Percentiles rank a stretch among this genome's conserved stretches.
These are phyloP conservation scores for Ceratocystis eucalypticola DNA, from an alignment of 2,329 filamentous ascomycete genomes.

Conservation along the genomic window DNA sequence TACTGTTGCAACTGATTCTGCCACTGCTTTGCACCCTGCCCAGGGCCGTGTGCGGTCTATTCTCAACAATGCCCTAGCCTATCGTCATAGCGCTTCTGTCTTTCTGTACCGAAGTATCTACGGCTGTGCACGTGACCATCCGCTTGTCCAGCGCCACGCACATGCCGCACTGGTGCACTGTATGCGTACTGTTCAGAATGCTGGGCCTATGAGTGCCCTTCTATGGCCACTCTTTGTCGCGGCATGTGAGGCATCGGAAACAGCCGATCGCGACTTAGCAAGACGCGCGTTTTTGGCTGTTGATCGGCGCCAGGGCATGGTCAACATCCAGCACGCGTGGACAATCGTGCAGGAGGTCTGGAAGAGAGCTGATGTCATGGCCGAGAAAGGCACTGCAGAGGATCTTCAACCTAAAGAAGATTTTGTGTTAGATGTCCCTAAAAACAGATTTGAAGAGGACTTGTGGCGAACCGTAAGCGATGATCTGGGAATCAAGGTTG, in stretches of 20 bases:
- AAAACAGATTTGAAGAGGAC: conserved; percentile 26
- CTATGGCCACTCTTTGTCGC: conserved; percentile 56
- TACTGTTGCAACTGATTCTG: neutral
- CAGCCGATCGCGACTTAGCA: conserved; percentile 39
- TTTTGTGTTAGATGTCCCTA: neutral
- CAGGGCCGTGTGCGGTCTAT: conserved; percentile 39
- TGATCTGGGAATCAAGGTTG: conserved; percentile 45
- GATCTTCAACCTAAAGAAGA: neutral
- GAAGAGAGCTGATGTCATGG: conserved; percentile 35
- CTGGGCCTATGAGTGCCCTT: conserved; percentile 49
- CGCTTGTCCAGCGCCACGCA: conserved; percentile 40
- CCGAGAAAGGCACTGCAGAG: conserved; percentile 8
- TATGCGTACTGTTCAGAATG: conserved; percentile 39
- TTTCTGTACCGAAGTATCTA: conserved; percentile 45
- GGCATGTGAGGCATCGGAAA: conserved; percentile 42
- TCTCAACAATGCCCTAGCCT: conserved; percentile 45
- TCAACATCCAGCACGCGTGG: conserved; percentile 49
- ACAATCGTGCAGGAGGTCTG: conserved; percentile 49
- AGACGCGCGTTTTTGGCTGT: conserved; percentile 39
- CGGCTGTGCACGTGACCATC: conserved; percentile 33
- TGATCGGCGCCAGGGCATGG: conserved; percentile 48
- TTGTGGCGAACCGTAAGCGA: conserved; percentile 44
- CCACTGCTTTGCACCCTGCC: conserved; percentile 21
- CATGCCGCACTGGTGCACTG: conserved; percentile 40
- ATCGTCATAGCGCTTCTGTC: conserved; percentile 44